Percentiles rank a stretch among this genome's conserved stretches.
Conservation (phyloP, 805 yeast species). For the Saturnispora ahearnii region DNA sequence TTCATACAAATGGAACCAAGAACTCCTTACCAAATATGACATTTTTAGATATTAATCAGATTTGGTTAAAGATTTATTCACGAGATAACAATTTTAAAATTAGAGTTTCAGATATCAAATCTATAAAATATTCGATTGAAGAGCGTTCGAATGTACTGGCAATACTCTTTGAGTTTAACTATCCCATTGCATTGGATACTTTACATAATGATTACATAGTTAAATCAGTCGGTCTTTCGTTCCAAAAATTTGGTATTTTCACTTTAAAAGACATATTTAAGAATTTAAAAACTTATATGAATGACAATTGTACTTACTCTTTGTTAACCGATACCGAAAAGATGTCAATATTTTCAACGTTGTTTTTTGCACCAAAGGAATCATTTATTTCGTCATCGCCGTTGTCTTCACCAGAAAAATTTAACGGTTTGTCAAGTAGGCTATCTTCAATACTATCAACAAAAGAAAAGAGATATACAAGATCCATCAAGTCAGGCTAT, state of each 20-base stretch:
- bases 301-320: not conserved
- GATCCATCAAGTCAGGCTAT: constrained; percentile 7
- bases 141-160: not conserved
- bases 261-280: not conserved
- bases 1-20: not conserved
- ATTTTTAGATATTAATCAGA: not conserved
- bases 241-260: not conserved
- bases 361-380: not conserved
- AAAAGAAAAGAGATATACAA: not conserved
- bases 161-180: not conserved
- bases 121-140: not conserved
- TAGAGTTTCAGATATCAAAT: not conserved
- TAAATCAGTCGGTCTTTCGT: not conserved
- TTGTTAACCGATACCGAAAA: not conserved
- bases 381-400: not conserved
- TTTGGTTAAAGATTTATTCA: not conserved
- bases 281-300: not conserved
- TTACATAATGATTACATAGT: not conserved
- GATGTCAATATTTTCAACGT: not conserved
- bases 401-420: not conserved
- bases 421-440: not conserved
- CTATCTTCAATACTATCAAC: not conserved
- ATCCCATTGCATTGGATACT: not conserved
- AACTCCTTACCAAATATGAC: not conserved
- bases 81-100: not conserved